Base-by-base conservation (phyloP, 495 filamentous ascomycete species). In the Margaritispora aquatica region DNA sequence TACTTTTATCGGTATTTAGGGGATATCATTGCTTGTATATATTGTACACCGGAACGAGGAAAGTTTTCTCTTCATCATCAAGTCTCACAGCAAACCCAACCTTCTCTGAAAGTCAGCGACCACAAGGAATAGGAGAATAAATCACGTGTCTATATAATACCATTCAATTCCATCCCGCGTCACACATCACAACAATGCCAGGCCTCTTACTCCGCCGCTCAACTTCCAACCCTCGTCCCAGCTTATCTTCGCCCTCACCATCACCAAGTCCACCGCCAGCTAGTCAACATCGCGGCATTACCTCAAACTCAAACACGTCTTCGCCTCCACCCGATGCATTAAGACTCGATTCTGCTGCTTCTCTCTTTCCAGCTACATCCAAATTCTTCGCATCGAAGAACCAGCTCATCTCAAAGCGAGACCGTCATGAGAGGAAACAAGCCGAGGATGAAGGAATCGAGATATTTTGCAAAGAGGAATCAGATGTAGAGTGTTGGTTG, bases 401-500 rank as follows among this genome's bases (percentile, higher is more conserved):
- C 15, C 3, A 8, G 38, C 11, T 3, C 38, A 44, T 7, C 3
- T 15, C 10, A 8, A 44, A 44, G 38, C 4, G 48, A 23, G 48
- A 51, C 7, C 22, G 27, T 15, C 23, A 27, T 20, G 24, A 5
- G 3, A 17, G 10, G n/a, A 53, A 31, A 53, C 24, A 55, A 55
- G 29, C 1, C 20, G 51, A 60, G 9, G 22, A 29, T 10, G 51
- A 53, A 7, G 26, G 13, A 13, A 31, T 27, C 2, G 26, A 53
- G 22, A 11, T 53, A 11, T 13, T 34, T 13, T 19, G 21, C 26
- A 27, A 31, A 46, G 47, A 59, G 26, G 34, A 24, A 22, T 24
- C 53, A 4, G 65, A 67, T 55, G 48, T 26, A 7, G 41, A 67
- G 31, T 61, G 61, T 34, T 67, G 65, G 65, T 29, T 54, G 15